These are phyloP conservation scores for Lolium rigidum DNA, from an alignment of 176 grass and related monocot species.

Conservation along the genomic window DNA sequence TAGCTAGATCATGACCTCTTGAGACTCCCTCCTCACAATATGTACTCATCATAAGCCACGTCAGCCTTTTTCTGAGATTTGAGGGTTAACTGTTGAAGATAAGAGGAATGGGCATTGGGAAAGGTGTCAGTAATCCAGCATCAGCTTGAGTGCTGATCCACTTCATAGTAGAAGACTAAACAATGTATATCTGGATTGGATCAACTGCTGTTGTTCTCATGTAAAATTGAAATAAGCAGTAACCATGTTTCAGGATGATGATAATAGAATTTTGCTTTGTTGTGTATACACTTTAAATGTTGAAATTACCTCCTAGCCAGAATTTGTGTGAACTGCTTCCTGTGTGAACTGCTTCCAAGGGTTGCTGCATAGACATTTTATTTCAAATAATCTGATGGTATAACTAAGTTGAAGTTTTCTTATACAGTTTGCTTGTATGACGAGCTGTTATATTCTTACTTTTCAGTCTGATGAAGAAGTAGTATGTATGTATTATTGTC, in stretches of 20 bases:
- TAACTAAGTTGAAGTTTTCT: neutral
- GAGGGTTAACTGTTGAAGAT: constrained; percentile 13
- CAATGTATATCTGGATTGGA: neutral
- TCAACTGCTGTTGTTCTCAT: neutral
- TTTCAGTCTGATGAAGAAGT: constrained; percentile 23
- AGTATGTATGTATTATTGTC: neutral
- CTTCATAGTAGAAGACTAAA: neutral
- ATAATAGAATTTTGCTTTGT: neutral
- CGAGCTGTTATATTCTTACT: neutral
- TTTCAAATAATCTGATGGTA: neutral
- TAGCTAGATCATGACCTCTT: constrained; percentile 19
- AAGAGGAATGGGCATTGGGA: constrained; percentile 11
- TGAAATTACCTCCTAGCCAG: neutral
- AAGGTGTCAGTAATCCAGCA: neutral
- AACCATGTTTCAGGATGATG: neutral
- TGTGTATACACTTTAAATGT: constrained; percentile 10
- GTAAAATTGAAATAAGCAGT: neutral
- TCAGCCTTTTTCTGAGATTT: neutral
- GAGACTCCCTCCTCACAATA: neutral
- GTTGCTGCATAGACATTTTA: neutral
- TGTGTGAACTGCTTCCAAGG: constrained; percentile 5
- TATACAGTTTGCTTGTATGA: neutral
- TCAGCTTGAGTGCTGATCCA: neutral
- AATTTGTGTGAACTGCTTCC: neutral
- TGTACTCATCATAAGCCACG: neutral